Percentiles rank a stretch among this genome's conserved stretches.
Conservation (phyloP, 306 rosid genomes). For the Prunus dulcis region DNA sequence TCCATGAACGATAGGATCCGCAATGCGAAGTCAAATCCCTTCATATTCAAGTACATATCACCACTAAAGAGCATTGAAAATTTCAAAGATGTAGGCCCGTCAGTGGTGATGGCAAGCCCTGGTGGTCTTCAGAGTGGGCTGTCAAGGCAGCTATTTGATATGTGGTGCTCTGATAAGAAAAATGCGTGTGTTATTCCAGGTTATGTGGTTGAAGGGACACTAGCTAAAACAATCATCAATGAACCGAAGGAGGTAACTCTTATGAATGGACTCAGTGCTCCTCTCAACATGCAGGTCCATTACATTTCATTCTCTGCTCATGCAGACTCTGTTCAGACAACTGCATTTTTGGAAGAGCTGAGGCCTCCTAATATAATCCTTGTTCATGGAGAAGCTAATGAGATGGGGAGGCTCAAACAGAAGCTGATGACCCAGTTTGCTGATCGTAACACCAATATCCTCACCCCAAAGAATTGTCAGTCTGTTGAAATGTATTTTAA, state of each 20-base stretch:
- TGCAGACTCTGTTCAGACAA: constrained; percentile 91
- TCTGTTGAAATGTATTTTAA: constrained; percentile 91
- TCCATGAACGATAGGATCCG: constrained; percentile 94
- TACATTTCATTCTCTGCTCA: constrained; percentile 96
- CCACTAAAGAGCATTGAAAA: constrained; percentile 80
- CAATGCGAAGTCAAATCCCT: constrained; percentile 93
- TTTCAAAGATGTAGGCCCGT: constrained; percentile 85
- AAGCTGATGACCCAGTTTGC: constrained; percentile 74
- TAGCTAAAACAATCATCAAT: constrained; percentile 77
- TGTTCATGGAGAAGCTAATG: constrained; percentile 94
- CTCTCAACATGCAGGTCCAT: constrained; percentile 94
- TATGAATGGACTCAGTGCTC: constrained; percentile 80
- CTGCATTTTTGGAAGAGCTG: constrained; percentile 89
- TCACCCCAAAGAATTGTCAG: constrained; percentile 90
- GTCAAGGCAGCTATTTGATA: constrained; percentile 82
- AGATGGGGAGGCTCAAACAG: constrained; percentile 97
- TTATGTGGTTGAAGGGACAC: constrained; percentile 91
- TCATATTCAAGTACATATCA: constrained; percentile 71
- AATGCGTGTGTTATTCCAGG: constrained; percentile 83
- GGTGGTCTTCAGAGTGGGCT: constrained; percentile 87
- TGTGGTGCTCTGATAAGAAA: constrained; percentile 92
- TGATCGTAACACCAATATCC: constrained; percentile 77
- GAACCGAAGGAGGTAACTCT: constrained; percentile 96
- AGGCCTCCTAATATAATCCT: constrained; percentile 91
- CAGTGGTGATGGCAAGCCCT: constrained; percentile 99